Base-by-base conservation (phyloP, 2,329 filamentous ascomycete species). In the Stachybotrys elegans region DNA sequence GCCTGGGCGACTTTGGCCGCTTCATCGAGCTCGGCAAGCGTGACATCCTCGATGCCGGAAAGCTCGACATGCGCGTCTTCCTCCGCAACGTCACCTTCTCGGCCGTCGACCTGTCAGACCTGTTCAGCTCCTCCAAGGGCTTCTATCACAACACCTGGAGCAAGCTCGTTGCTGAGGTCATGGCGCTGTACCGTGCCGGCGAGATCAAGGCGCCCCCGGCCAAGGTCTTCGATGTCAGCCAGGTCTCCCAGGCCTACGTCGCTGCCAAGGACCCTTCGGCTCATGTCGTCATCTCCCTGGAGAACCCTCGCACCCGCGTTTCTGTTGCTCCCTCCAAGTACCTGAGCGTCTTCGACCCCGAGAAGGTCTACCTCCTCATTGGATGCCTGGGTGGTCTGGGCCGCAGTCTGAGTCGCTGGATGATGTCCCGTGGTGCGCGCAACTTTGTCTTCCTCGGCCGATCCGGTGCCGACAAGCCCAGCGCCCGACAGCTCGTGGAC, bases 11-110 rank as follows among this genome's bases (percentile, higher is more conserved):
- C 0, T 59, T 63, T 45, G 69, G 68, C 1, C 55, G 59, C 4
- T 67, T 71, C 40, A 49, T 71, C 4, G 68, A 71, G 45, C 63
- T 71, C 42, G 65, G 66, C 13, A 62, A 62, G 22, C 19, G 21
- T 11, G 68, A 73, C 37, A 53, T 69, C 6, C 55, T 54, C 4
- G 58, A 61, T 29, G 25, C 8, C 8, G 41, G 55, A 3, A 56
- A 59, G 19, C 44, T 60, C 36, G 45, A 48, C 22, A 71, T 71
- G 66, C 45, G 49, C 3, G 57, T 58, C 1, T 70, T 72, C 40
- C 57, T 59, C 12, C 54, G 51, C 32, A 61, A 58, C 37, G 59
- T 67, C n/a, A 66, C 60, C 1, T 74, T 74, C 44, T 54, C 65
- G 2, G 65, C 63, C 1, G 59, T 75, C 3, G 68, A 74, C 48